Percentiles rank a stretch among this genome's conserved stretches.
Evolutionary conservation across 2,329 filamentous ascomycete species (phyloP).

Genomic region (Plenodomus lindquistii): DNA sequence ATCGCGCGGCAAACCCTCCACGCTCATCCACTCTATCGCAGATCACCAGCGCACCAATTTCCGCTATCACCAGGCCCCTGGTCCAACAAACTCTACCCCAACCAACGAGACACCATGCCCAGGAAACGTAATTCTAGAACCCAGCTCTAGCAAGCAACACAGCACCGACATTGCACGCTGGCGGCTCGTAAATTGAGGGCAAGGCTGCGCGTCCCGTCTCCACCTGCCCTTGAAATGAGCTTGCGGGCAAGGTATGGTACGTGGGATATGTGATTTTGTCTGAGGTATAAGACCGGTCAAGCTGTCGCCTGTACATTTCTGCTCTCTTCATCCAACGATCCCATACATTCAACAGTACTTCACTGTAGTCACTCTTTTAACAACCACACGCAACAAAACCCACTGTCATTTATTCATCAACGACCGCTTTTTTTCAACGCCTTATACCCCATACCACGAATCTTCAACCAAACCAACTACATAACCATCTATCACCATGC

Average conservation of each 20-base stretch:
- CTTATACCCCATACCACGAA: constrained; percentile 7
- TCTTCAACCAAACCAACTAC: constrained; percentile 11
- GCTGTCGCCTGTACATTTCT: constrained; percentile 1
- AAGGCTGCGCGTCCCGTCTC: constrained; percentile 12
- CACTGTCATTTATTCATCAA: constrained; percentile 12
- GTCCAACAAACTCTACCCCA: constrained; percentile 1
- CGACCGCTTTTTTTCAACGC: constrained; percentile 10
- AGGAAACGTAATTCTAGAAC: constrained; percentile 1
- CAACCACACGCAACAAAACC: constrained; percentile 2
- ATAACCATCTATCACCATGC: constrained; percentile 30
- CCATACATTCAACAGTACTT: constrained; percentile 30
- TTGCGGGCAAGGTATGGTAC: too few relatives aligned
- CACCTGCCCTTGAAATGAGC: too few relatives aligned
- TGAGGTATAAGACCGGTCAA: background rate
- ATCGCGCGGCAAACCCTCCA: background rate
- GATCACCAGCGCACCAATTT: constrained; percentile 13
- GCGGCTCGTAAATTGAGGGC: background rate
- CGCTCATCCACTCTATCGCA: background rate
- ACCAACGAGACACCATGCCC: background rate
- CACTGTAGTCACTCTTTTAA: constrained; percentile 38
- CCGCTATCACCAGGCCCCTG: constrained; percentile 17
- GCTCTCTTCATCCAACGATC: constrained; percentile 10
- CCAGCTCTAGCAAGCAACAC: constrained; percentile 1
- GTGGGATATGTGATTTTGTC: too few relatives aligned
- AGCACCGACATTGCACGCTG: background rate